phyloP scores from a whole-genome alignment of 805 yeast species.

The Candida suzukii region DNA sequence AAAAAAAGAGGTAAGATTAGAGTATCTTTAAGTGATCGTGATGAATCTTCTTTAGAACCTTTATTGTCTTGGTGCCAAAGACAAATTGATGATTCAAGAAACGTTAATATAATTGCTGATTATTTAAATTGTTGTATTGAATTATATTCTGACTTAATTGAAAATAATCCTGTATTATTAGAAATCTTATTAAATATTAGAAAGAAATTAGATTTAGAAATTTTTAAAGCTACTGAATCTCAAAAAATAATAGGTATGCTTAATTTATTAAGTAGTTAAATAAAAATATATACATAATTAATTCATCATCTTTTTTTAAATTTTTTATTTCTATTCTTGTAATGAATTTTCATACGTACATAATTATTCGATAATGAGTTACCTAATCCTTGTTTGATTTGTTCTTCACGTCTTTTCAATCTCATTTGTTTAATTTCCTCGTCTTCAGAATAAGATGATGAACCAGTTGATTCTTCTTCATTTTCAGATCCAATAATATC shows the following conservation, averaged over 20 bases:
- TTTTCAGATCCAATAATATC: slow-evolving; percentile 9
- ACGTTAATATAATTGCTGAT: slow-evolving; percentile 56
- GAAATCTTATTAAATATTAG: slow-evolving; percentile 58
- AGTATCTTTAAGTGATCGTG: slow-evolving; percentile 73
- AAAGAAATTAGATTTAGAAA: slow-evolving; percentile 59
- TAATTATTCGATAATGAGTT: slow-evolving; percentile 24
- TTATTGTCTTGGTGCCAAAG: slow-evolving; percentile 76
- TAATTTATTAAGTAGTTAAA: slow-evolving; percentile 61
- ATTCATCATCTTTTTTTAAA: slow-evolving; percentile 14
- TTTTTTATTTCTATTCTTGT: slow-evolving; percentile 14
- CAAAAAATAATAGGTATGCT: slow-evolving; percentile 90
- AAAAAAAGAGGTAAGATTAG: slow-evolving; percentile 84
- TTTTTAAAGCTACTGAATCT: slow-evolving; percentile 78
- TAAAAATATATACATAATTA: neutral
- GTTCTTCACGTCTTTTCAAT: slow-evolving; percentile 3
- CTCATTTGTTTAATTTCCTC: slow-evolving; percentile 11
- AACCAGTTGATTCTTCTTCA: slow-evolving; percentile 7
- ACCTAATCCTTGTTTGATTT: neutral
- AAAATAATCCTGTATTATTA: slow-evolving; percentile 68
- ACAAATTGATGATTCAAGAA: slow-evolving; percentile 72
- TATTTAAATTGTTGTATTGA: slow-evolving; percentile 63
- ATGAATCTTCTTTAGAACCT: slow-evolving; percentile 71
- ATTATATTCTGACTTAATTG: slow-evolving; percentile 69
- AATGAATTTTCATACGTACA: slow-evolving; percentile 26
- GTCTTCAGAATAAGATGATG: too few relatives aligned